Base-by-base conservation (phyloP, 1,139 yeast genomes). In the Geotrichum bryndzae region DNA sequence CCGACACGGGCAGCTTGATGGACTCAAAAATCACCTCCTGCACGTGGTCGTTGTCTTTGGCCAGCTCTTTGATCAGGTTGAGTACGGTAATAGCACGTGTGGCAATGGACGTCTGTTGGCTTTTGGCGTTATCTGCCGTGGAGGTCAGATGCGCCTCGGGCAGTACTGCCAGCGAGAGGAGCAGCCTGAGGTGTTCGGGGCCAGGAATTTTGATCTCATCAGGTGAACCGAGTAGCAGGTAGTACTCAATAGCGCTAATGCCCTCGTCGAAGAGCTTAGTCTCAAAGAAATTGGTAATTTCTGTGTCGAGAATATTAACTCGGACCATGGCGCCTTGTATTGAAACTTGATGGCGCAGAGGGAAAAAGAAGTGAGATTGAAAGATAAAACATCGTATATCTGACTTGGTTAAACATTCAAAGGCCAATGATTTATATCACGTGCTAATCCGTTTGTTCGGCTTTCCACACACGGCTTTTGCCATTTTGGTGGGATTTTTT, bases 191-290 rank as follows among this genome's bases (percentile, higher is more conserved):
- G 25, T 51, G 55, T 15, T 7, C 54, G 15, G 41, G 27, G 2
- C 38, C 29, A 11, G 59, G 59, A 8, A 56, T 38, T n/a, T 35
- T 18, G 7, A 51, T 8, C 23, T 51, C 51, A 15, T 31, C 48
- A 4, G 59, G 59, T 3, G n/a, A 15, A 38, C 27, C 25, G 22
- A 38, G 13, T 11, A 48, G 41, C 1, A 38, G 8, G 15, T n/a
- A 18, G 10, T 35, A 25, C 23, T 56, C 59, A 2, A 56, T 3
- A 18, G 45, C 18, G 27, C 25, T n/a, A 13, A 56, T 23, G 1
- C 52, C 59, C 31, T 56, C 59, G 13, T 56, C 59, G 51, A 51
- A 56, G 27, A 56, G 54, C 18, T 51, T 54, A 29, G n/a, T 51
- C 4, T 51, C 45, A n/a, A 56, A 38, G 15, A 56, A 35, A n/a